Percentiles rank a stretch among this genome's conserved stretches.
These are phyloP conservation scores for Flaveria bidentis DNA, from an alignment of 129 eudicot species.

Conservation along the genomic window DNA sequence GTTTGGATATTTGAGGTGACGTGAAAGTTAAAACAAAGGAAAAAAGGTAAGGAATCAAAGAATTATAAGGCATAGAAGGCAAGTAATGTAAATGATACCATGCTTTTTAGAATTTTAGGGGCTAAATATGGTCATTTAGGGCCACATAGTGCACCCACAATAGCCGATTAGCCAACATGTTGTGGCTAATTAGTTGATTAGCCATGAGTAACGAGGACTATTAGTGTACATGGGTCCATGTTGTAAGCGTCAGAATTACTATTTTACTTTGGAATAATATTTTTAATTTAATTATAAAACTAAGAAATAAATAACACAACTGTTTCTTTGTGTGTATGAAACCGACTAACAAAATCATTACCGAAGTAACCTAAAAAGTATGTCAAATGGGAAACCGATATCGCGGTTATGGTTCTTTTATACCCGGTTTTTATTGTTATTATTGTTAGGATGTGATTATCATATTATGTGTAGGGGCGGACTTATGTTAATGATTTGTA, in stretches of 20 bases:
- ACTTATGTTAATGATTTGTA: no score
- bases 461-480: no score
- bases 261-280: not conserved
- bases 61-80: conserved; percentile 60
- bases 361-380: no score
- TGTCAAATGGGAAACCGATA: no score
- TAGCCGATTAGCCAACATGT: conserved; percentile 4
- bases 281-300: no score
- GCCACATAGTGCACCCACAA: conserved; percentile 3
- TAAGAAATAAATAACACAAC: no score
- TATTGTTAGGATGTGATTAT: no score
- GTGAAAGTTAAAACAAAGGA: conserved; percentile 29
- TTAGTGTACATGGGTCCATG: not conserved
- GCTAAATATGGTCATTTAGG: conserved; percentile 8
- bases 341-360: no score
- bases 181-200: not conserved
- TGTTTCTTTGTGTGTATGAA: no score
- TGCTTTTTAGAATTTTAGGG: conserved; percentile 33
- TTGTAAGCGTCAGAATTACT: not conserved
- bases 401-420: no score
- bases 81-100: conserved; percentile 62
- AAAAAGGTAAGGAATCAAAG: conserved; percentile 64
- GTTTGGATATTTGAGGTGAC: conserved; percentile 35
- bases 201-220: not conserved
- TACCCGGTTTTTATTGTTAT: no score